Conservation (phyloP, 2,329 filamentous ascomycete species). For the Beauveria brongniartii region DNA sequence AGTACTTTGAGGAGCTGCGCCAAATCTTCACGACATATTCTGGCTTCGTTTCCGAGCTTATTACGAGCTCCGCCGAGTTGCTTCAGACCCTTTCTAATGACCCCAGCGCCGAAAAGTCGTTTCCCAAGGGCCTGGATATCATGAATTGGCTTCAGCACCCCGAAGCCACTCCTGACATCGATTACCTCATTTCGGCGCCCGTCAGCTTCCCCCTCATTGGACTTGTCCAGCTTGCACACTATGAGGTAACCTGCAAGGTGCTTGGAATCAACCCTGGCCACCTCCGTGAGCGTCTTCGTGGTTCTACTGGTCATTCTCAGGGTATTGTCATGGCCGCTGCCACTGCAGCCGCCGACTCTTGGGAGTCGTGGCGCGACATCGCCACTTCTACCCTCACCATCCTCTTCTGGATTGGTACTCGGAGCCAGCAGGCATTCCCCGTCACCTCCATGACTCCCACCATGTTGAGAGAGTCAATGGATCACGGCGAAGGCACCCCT, state of each 20-base stretch:
- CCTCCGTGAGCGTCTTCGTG: constrained; percentile 73
- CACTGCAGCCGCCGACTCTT: constrained; percentile 82
- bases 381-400: constrained; percentile 77
- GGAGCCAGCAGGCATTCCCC: constrained; percentile 95
- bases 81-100: constrained; percentile 80
- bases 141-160: constrained; percentile 86
- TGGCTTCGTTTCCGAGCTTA: constrained; percentile 79
- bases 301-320: constrained; percentile 93
- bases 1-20: constrained; percentile 96
- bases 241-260: constrained; percentile 86
- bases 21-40: constrained; percentile 88
- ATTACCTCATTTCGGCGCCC: constrained; percentile 89
- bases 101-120: constrained; percentile 85
- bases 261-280: constrained; percentile 85
- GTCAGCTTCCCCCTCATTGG: constrained; percentile 96
- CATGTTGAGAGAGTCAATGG: constrained; percentile 84
- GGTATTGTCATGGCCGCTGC: constrained; percentile 90
- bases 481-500: constrained; percentile 88
- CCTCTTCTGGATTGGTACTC: constrained; percentile 96
- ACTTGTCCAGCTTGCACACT: constrained; percentile 91
- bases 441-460: constrained; percentile 86
- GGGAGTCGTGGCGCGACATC: constrained; percentile 83
- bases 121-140: constrained; percentile 92
- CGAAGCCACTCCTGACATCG: constrained; percentile 83
- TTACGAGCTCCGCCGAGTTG: constrained; percentile 73